Evolutionary conservation across 768 basidiomycete species (phyloP).

Genomic region (Cyclocybe cylindracea): DNA sequence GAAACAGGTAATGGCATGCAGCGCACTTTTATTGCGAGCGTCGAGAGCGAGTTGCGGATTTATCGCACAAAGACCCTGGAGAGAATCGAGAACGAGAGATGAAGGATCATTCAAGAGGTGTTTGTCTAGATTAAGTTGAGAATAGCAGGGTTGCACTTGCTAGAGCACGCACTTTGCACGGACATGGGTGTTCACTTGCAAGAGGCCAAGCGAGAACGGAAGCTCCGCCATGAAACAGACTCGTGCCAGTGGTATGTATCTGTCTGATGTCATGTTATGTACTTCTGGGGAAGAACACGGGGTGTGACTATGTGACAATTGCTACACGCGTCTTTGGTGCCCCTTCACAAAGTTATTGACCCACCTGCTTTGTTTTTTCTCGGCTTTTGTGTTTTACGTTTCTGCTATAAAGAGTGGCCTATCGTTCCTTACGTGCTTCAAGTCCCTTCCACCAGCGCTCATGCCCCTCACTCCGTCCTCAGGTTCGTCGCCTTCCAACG

Average conservation of each 20-base stretch:
- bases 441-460: constrained; percentile 13
- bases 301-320: neutral
- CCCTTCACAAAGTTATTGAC: constrained; percentile 6
- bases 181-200: constrained; percentile 26
- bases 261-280: neutral
- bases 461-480: constrained; percentile 53
- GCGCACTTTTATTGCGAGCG: constrained; percentile 64
- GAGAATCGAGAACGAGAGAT: constrained; percentile 75
- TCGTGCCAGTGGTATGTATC: neutral
- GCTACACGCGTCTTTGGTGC: neutral
- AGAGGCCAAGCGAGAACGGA: constrained; percentile 14
- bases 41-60: constrained; percentile 79
- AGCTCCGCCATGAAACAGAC: neutral
- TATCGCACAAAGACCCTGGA: constrained; percentile 67
- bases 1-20: neutral
- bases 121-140: constrained; percentile 42
- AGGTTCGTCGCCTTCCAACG: constrained; percentile 41
- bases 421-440: constrained; percentile 15
- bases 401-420: constrained; percentile 19
- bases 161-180: constrained; percentile 30
- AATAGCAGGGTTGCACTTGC: neutral
- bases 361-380: constrained; percentile 15
- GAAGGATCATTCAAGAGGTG: constrained; percentile 78
- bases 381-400: constrained; percentile 5
- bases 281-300: neutral